These are phyloP conservation scores for Amylostereum areolatum DNA, from an alignment of 1,284 basidiomycete species.

Conservation along the genomic window DNA sequence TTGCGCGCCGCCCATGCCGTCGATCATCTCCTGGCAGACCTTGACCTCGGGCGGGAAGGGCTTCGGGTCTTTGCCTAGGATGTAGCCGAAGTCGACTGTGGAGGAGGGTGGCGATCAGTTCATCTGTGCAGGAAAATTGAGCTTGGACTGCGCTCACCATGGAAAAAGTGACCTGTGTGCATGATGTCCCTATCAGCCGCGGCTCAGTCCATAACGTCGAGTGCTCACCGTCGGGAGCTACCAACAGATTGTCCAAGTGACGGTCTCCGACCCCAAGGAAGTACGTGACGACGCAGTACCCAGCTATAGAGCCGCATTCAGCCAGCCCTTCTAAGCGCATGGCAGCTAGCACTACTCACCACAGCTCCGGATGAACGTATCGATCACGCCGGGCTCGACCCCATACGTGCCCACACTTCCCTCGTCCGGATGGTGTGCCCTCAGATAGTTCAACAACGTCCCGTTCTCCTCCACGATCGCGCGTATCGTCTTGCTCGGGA, in stretches of 20 bases:
- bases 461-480: constrained; percentile 91
- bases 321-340: background rate
- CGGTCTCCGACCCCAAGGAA: constrained; percentile 96
- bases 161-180: constrained; percentile 72
- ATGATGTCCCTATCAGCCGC: background rate
- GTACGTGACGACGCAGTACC: constrained; percentile 98
- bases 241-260: constrained; percentile 92
- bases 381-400: constrained; percentile 87
- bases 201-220: constrained; percentile 26
- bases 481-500: constrained; percentile 93
- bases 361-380: constrained; percentile 95
- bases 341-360: constrained; percentile 49
- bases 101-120: constrained; percentile 1
- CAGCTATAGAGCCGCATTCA: constrained; percentile 49
- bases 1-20: constrained; percentile 96
- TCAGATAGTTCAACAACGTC: constrained; percentile 86
- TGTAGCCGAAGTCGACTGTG: constrained; percentile 97
- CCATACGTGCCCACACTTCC: constrained; percentile 90
- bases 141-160: constrained; percentile 43
- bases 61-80: constrained; percentile 96
- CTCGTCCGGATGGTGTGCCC: constrained; percentile 84
- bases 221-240: constrained; percentile 82
- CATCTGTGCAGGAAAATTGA: background rate
- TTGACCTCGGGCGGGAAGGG: constrained; percentile 98
- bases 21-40: constrained; percentile 99